Evolutionary conservation across 2,329 filamentous ascomycete species (phyloP).

Genomic region (Penicillium sumatraense): DNA sequence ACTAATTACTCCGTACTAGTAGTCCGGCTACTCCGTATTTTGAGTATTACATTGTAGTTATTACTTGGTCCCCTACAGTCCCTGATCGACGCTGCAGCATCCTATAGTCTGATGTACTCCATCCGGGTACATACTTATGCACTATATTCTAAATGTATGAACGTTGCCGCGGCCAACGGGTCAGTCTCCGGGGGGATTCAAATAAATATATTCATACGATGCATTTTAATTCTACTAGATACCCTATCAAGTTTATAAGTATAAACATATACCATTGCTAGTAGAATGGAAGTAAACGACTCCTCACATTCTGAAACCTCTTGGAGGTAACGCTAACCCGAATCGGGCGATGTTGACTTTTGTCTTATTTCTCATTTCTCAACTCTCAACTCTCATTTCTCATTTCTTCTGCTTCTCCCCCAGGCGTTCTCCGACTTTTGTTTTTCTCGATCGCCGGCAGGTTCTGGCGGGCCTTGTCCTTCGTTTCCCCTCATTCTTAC

Average conservation of each 20-base stretch:
- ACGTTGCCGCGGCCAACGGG: too few relatives aligned
- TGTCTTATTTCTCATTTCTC: constrained; percentile 11
- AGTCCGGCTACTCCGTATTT: too few relatives aligned
- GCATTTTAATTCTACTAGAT: too few relatives aligned
- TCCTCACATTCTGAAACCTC: constrained; percentile 9
- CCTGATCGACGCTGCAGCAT: not conserved
- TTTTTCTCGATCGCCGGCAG: constrained; percentile 13
- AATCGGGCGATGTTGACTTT: constrained; percentile 21
- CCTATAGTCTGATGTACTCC: too few relatives aligned
- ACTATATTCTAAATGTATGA: not conserved
- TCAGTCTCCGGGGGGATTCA: not conserved
- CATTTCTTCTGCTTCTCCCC: constrained; percentile 14
- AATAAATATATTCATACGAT: too few relatives aligned
- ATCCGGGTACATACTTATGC: not conserved
- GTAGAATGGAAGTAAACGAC: not conserved
- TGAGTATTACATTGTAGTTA: too few relatives aligned
- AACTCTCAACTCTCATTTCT: constrained; percentile 10
- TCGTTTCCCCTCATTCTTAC: not conserved
- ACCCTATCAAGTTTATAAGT: too few relatives aligned
- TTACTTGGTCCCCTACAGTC: too few relatives aligned
- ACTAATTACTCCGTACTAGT: too few relatives aligned
- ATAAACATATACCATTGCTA: not conserved
- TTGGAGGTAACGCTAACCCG: constrained; percentile 18
- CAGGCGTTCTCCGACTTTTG: constrained; percentile 11
- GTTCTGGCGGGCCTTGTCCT: constrained; percentile 1